A percentile compares a stretch with the other conserved stretches of the same genome.
Conservation (phyloP, 2,329 filamentous ascomycete genomes). For the Kalaharituber pfeilii region DNA sequence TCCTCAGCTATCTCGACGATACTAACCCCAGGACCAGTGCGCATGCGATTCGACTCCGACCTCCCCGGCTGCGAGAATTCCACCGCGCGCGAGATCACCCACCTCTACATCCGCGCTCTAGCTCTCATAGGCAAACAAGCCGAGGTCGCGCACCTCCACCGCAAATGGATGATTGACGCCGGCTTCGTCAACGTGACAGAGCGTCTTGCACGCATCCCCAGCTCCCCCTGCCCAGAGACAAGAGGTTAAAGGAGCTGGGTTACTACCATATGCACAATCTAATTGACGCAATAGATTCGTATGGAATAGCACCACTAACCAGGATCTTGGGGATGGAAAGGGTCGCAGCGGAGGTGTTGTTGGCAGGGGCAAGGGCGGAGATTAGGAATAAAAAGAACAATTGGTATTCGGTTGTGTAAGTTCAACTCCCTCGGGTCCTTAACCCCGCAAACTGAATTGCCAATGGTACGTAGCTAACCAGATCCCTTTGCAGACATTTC, state of each 20-base stretch:
- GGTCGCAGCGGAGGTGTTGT: not conserved
- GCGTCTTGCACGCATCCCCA: constrained; percentile 34
- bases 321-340: not conserved
- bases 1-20: not conserved
- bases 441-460: not conserved
- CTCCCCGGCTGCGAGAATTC: not conserved
- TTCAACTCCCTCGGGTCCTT: not conserved
- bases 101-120: not conserved
- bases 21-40: too few relatives aligned
- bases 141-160: not conserved
- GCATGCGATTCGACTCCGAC: not conserved
- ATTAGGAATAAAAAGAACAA: not conserved
- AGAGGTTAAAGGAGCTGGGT: constrained; percentile 1
- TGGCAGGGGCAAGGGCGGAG: not conserved
- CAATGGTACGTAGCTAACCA: not conserved
- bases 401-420: not conserved
- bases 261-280: constrained; percentile 1
- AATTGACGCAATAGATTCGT: not conserved
- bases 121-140: not conserved
- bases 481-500: not conserved
- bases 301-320: not conserved
- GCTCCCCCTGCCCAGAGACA: constrained; percentile 36
- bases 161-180: constrained; percentile 24
- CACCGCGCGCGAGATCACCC: not conserved
- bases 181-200: constrained; percentile 37